These are phyloP conservation scores for Aspergillus cristatus DNA, from an alignment of 495 filamentous ascomycete genomes.

Conservation along the genomic window DNA sequence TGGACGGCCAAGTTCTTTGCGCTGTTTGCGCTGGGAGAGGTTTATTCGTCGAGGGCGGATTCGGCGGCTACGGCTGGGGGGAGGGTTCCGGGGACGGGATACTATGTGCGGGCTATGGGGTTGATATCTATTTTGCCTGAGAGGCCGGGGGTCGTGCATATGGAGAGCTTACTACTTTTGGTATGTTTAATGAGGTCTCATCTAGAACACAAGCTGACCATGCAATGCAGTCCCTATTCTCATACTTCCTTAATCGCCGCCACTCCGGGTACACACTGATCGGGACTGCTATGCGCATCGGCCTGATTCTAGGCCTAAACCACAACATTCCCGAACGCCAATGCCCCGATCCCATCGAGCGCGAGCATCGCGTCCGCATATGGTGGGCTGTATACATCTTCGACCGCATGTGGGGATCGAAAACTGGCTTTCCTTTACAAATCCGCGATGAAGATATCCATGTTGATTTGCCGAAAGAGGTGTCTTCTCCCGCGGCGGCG, in stretches of 20 bases:
- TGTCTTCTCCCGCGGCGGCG: conserved; percentile 4
- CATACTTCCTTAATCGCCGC: conserved; percentile 23
- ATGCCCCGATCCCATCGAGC: conserved; percentile 13
- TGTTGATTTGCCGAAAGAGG: conserved; percentile 20
- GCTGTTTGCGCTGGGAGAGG: conserved; percentile 24
- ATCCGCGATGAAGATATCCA: conserved; percentile 25
- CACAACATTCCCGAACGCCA: conserved; percentile 24
- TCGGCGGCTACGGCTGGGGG: conserved; percentile 3
- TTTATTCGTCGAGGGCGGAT: conserved; percentile 16
- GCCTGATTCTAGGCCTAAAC: conserved; percentile 21
- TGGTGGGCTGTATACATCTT: conserved; percentile 28
- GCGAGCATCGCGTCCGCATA: conserved; percentile 22
- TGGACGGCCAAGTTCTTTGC: conserved; percentile 22
- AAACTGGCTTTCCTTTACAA: conserved; percentile 20
- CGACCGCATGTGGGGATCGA: conserved; percentile 25
- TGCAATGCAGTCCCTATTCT: conserved; percentile 17
- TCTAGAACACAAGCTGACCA: not conserved
- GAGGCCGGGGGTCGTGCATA: conserved; percentile 16
- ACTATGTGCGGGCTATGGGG: conserved; percentile 24
- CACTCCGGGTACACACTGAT: conserved; percentile 22
- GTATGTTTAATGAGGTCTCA: conserved; percentile 2
- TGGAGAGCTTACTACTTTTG: conserved; percentile 18
- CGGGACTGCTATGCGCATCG: conserved; percentile 21
- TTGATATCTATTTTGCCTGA: conserved; percentile 22
- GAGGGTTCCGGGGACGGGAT: conserved; percentile 19